Conservation (phyloP, 306 rosid genomes). For the Medicago ruthenica region DNA sequence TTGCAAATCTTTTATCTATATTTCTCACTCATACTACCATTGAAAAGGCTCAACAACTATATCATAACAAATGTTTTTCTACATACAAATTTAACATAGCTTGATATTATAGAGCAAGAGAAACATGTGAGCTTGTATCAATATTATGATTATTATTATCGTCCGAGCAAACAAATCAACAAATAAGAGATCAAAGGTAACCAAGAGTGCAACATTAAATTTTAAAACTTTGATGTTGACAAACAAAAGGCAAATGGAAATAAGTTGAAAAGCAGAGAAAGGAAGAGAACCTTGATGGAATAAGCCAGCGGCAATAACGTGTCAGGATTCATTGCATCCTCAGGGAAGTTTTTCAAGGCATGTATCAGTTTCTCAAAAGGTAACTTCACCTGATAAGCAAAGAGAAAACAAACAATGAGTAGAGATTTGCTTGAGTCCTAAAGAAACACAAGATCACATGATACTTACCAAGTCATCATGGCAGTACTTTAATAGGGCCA, state of each 20-base stretch:
- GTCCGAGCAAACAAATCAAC: no score
- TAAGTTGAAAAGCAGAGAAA: slow-evolving; percentile 31
- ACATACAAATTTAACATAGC: no score
- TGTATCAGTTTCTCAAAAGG: slow-evolving; percentile 98
- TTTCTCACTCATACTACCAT: no score
- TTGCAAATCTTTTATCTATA: no score
- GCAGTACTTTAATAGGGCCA: slow-evolving; percentile 92
- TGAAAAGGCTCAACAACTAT: no score
- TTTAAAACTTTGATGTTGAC: no score
- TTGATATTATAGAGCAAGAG: no score
- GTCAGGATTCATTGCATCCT: slow-evolving; percentile 91
- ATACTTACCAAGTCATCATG: slow-evolving; percentile 94
- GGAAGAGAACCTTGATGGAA: slow-evolving; percentile 79
- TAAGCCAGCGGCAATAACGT: slow-evolving; percentile 85
- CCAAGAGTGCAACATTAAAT: no score
- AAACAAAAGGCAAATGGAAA: not conserved
- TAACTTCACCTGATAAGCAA: slow-evolving; percentile 66
- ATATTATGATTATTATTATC: no score
- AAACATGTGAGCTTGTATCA: no score
- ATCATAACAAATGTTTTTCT: no score
- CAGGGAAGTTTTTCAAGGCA: slow-evolving; percentile 92
- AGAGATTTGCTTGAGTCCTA: slow-evolving; percentile 6
- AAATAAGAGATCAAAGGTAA: no score
- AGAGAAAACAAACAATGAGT: slow-evolving; percentile 38
- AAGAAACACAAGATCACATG: slow-evolving; percentile 26